Evolutionary conservation across 2,329 filamentous ascomycete genomes (phyloP).

Genomic region (Xylariaceae sp.): DNA sequence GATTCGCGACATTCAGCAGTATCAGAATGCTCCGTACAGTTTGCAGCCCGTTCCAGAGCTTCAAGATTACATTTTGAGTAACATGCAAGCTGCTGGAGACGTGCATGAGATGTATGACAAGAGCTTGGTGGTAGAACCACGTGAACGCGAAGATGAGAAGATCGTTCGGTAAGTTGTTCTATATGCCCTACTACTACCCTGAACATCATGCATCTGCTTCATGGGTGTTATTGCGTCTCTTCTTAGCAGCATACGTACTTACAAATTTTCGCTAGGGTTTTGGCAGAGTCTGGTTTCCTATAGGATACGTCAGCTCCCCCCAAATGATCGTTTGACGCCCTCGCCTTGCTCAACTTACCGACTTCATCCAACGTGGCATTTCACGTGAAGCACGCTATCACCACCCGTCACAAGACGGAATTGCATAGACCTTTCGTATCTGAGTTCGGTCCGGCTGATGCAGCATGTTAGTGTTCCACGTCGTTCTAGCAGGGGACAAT

Average conservation of each 20-base stretch:
- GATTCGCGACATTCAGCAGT: conserved; percentile 97
- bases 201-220: conserved; percentile 3
- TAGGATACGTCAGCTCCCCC: conserved; percentile 28
- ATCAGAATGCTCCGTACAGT: conserved; percentile 95
- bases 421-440: too few relatives aligned
- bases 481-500: too few relatives aligned
- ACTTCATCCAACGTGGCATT: too few relatives aligned
- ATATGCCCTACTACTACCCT: neutral
- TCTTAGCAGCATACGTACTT: neutral
- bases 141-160: conserved; percentile 97
- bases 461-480: too few relatives aligned
- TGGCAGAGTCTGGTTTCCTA: conserved; percentile 59
- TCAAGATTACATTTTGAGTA: conserved; percentile 93
- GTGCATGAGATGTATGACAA: conserved; percentile 99
- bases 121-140: conserved; percentile 86
- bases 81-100: conserved; percentile 92
- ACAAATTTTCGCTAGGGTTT: conserved; percentile 39
- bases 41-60: conserved; percentile 85
- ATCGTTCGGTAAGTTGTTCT: conserved; percentile 78
- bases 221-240: conserved; percentile 15
- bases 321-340: neutral
- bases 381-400: too few relatives aligned
- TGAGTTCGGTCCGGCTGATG: too few relatives aligned
- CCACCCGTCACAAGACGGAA: too few relatives aligned
- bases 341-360: too few relatives aligned